Conservation (phyloP, 805 yeast genomes). For the Schizosaccharomyces cryophilus region DNA sequence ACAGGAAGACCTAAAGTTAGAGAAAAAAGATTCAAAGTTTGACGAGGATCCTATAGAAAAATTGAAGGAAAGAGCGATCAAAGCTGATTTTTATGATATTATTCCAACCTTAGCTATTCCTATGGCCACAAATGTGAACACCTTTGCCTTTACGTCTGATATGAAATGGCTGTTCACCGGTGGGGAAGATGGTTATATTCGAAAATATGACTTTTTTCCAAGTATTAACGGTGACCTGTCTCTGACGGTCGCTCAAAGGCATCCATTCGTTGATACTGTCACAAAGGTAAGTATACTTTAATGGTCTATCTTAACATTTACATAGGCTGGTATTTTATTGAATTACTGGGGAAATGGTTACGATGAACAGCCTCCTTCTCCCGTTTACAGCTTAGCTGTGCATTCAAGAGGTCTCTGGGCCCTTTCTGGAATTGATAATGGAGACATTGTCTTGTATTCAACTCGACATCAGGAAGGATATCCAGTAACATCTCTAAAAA, state of each 20-base stretch:
- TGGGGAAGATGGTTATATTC: conserved; percentile 81
- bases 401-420: conserved; percentile 70
- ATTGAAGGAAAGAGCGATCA: not conserved
- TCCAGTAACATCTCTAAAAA: conserved; percentile 48
- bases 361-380: conserved; percentile 21
- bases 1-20: conserved; percentile 7
- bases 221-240: conserved; percentile 73
- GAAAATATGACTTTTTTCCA: conserved; percentile 68
- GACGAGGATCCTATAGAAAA: conserved; percentile 4
- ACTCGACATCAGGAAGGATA: conserved; percentile 63
- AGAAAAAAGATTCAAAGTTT: not conserved
- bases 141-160: conserved; percentile 53
- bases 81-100: conserved; percentile 31
- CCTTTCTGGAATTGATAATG: conserved; percentile 51
- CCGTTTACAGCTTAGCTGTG: conserved; percentile 69
- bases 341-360: conserved; percentile 88
- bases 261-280: conserved; percentile 65
- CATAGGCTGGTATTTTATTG: conserved; percentile 42
- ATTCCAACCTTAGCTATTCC: conserved; percentile 76
- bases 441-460: conserved; percentile 71
- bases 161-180: conserved; percentile 78
- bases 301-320: too few relatives aligned
- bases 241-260: conserved; percentile 73
- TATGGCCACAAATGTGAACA: conserved; percentile 51
- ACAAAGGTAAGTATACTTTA: conserved; percentile 15